Percentiles rank a stretch among this genome's conserved stretches.
phyloP scores from a whole-genome alignment of 2,329 filamentous ascomycete species.

The Lecanosticta acicola region DNA sequence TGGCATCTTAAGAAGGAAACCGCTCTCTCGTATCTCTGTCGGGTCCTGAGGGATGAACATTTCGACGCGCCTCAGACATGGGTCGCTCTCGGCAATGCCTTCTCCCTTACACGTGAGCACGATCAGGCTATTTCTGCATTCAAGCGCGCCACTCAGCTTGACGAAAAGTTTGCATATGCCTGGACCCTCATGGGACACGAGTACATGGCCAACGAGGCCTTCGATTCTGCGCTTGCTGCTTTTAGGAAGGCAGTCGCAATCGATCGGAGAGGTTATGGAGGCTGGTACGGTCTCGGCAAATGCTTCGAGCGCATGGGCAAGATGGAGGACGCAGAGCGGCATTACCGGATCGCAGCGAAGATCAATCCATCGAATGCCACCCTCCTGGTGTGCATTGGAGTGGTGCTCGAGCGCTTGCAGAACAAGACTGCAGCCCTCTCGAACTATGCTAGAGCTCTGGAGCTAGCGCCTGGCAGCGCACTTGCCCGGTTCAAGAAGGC shows the following conservation, averaged over 20 bases:
- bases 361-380: conserved; percentile 96
- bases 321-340: conserved; percentile 74
- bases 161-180: conserved; percentile 87
- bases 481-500: conserved; percentile 92
- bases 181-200: conserved; percentile 96
- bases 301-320: conserved; percentile 52
- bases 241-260: conserved; percentile 82
- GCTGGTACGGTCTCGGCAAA: conserved; percentile 85
- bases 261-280: conserved; percentile 89
- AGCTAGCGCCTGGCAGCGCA: conserved; percentile 72
- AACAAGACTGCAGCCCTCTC: conserved; percentile 71
- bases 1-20: conserved; percentile 95
- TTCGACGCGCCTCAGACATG: conserved; percentile 91
- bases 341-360: conserved; percentile 78
- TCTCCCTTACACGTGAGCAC: conserved; percentile 85
- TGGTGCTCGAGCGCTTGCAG: conserved; percentile 79
- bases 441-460: conserved; percentile 76
- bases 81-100: conserved; percentile 93
- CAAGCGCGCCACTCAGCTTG: conserved; percentile 84
- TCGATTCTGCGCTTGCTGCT: conserved; percentile 83
- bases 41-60: conserved; percentile 79
- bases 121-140: conserved; percentile 94
- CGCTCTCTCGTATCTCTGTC: conserved; percentile 84
- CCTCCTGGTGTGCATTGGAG: conserved; percentile 84
- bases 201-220: conserved; percentile 92